These are phyloP conservation scores for Pistacia atlantica DNA, from an alignment of 345 rosid genomes.

Conservation along the genomic window DNA sequence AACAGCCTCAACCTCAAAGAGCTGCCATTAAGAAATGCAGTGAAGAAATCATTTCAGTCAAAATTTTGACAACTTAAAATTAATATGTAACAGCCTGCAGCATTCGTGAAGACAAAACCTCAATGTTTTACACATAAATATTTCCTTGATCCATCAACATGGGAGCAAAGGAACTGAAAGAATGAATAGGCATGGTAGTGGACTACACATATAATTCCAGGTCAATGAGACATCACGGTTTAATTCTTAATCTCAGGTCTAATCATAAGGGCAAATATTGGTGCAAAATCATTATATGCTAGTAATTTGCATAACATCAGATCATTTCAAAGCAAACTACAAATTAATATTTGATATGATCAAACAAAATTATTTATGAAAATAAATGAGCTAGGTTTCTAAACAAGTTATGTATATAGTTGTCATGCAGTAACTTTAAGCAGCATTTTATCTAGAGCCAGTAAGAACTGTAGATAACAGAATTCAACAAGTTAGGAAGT, in stretches of 20 bases:
- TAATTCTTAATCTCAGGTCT: no score
- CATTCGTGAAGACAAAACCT: neutral
- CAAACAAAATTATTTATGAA: no score
- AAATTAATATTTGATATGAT: no score
- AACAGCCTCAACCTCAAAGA: neutral
- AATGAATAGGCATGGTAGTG: neutral
- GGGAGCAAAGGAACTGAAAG: neutral
- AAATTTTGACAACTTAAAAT: neutral
- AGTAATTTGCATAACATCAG: neutral
- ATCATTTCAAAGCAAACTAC: no score
- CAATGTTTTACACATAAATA: neutral
- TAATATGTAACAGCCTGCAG: neutral
- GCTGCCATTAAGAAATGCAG: neutral
- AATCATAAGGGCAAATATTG: neutral
- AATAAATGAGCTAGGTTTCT: no score
- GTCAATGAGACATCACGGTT: neutral
- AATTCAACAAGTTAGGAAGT: no score
- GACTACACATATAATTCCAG: neutral
- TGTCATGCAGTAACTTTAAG: no score
- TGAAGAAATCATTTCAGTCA: constrained; percentile 1
- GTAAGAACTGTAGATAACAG: no score
- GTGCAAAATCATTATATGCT: neutral
- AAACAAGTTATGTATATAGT: no score
- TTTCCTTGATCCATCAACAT: neutral
- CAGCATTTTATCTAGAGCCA: no score